phyloP scores from a whole-genome alignment of 1,284 basidiomycete species.

The Schizopora paradoxa region DNA sequence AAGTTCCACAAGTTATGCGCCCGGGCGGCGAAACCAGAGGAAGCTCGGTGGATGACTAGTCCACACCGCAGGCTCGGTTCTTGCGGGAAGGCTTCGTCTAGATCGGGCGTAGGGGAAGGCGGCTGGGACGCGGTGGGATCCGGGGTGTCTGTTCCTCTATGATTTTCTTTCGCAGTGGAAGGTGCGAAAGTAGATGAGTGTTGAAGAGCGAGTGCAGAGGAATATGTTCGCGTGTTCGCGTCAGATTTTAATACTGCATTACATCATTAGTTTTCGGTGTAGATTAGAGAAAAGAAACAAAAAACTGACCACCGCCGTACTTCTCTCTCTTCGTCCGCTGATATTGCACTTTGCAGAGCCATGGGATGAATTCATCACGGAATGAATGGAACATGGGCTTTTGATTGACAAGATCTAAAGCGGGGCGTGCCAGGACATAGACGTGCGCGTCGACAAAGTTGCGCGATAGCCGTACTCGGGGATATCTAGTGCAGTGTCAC shows the following conservation, averaged over 20 bases:
- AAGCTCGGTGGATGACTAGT: conserved; percentile 50
- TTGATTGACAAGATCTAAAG: conserved; percentile 61
- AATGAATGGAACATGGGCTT: conserved; percentile 71
- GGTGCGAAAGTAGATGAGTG: conserved; percentile 49
- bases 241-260: conserved; percentile 38
- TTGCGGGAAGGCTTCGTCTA: conserved; percentile 27
- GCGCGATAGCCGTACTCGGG: conserved; percentile 66
- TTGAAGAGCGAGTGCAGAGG: conserved; percentile 44
- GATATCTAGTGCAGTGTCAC: conserved; percentile 49
- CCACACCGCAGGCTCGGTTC: conserved; percentile 52
- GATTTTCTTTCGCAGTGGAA: conserved; percentile 19
- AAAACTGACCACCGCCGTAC: conserved; percentile 46
- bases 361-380: conserved; percentile 83
- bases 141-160: conserved; percentile 7
- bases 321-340: conserved; percentile 52
- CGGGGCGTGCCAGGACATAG: conserved; percentile 74
- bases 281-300: conserved; percentile 6
- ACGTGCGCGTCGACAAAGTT: conserved; percentile 82
- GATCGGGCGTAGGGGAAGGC: conserved; percentile 20
- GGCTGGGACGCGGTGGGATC: conserved; percentile 23
- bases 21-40: conserved; percentile 62
- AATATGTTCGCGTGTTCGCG: conserved; percentile 30
- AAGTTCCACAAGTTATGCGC: conserved; percentile 82
- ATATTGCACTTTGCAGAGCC: conserved; percentile 83
- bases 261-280: background rate